Percentiles rank a stretch among this genome's conserved stretches.
Conservation (phyloP, 2,329 filamentous ascomycete genomes). For the Pyrenochaeta sp. region DNA sequence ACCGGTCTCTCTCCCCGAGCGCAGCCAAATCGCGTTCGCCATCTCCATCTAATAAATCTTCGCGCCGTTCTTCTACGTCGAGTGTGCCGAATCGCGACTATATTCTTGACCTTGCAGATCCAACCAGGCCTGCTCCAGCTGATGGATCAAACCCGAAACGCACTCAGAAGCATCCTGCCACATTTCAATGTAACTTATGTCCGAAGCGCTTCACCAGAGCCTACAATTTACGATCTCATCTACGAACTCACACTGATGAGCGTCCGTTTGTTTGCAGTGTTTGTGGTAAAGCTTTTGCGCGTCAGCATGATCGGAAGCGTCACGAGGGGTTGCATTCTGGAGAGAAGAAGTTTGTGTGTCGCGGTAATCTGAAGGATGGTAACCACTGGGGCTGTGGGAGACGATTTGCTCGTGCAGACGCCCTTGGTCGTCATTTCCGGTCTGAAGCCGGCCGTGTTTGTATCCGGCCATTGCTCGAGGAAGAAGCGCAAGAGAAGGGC, state of each 20-base stretch:
- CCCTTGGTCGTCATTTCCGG: constrained; percentile 90
- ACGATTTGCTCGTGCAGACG: constrained; percentile 93
- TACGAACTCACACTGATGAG: constrained; percentile 96
- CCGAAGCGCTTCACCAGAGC: constrained; percentile 96
- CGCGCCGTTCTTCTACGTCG: constrained; percentile 59
- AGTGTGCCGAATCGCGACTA: constrained; percentile 70
- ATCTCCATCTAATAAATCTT: constrained; percentile 57
- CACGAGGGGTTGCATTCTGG: constrained; percentile 96
- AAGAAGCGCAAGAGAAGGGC: constrained; percentile 82
- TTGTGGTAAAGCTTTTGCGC: constrained; percentile 95
- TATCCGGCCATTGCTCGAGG: constrained; percentile 95
- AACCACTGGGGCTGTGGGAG: constrained; percentile 92
- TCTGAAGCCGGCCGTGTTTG: constrained; percentile 95
- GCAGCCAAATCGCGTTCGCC: constrained; percentile 55
- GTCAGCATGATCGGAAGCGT: constrained; percentile 95
- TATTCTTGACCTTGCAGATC: constrained; percentile 90
- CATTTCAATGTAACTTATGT: constrained; percentile 92
- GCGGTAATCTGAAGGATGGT: constrained; percentile 83
- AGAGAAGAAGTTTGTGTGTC: constrained; percentile 98
- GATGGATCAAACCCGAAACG: constrained; percentile 68
- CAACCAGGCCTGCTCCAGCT: constrained; percentile 72
- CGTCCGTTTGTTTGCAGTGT: constrained; percentile 96
- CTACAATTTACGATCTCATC: constrained; percentile 93
- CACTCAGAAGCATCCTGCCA: constrained; percentile 97
- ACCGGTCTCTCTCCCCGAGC: constrained; percentile 53